These are phyloP conservation scores for Malus orientalis DNA, from an alignment of 306 rosid species.

Conservation along the genomic window DNA sequence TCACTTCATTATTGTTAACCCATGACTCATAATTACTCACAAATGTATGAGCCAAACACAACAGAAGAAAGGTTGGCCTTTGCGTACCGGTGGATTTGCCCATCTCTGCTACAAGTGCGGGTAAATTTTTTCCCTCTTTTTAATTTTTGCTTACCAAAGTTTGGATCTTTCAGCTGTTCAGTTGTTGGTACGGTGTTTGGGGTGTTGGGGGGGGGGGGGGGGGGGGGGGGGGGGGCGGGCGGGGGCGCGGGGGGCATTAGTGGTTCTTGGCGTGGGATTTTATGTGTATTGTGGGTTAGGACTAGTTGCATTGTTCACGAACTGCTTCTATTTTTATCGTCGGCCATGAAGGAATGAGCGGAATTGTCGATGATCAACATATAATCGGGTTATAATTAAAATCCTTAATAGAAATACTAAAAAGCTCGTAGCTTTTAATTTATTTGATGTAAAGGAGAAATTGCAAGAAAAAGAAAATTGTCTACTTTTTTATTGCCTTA, in stretches of 20 bases:
- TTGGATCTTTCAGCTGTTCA: slow-evolving; percentile 9
- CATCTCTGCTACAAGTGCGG: slow-evolving; percentile 83
- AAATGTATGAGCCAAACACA: too few relatives aligned
- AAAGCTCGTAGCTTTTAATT: neutral
- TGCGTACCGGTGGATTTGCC: slow-evolving; percentile 90
- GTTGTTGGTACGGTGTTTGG: neutral
- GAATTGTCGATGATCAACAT: slow-evolving; percentile 8
- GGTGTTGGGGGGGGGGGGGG: too few relatives aligned
- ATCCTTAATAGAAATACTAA: neutral
- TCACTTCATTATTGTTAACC: too few relatives aligned
- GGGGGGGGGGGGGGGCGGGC: neutral
- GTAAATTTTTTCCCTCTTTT: slow-evolving; percentile 31
- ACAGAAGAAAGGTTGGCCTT: slow-evolving; percentile 68
- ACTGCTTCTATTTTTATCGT: slow-evolving; percentile 1
- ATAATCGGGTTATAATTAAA: neutral
- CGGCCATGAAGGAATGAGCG: neutral
- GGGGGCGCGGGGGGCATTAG: neutral
- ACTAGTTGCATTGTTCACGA: neutral
- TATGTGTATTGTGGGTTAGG: neutral
- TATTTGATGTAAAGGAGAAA: neutral
- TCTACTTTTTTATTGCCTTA: neutral
- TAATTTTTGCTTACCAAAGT: neutral
- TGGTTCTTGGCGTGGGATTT: neutral
- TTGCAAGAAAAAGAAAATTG: neutral
- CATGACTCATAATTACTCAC: too few relatives aligned